Base-by-base conservation (phyloP, 257 asterid species). In the Prunella vulgaris region DNA sequence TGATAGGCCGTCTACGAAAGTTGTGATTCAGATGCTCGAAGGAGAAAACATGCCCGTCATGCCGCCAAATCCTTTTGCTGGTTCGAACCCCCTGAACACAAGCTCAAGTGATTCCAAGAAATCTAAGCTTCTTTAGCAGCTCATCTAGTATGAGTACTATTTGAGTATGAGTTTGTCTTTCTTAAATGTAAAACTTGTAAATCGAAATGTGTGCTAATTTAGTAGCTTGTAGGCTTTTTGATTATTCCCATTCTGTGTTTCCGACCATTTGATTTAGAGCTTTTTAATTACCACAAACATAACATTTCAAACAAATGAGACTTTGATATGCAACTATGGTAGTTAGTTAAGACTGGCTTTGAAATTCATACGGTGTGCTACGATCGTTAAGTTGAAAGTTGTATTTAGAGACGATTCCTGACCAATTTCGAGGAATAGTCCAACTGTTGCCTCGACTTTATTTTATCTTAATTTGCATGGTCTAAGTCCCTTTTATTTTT, bases 41-140 rank as follows among this genome's bases (percentile, higher is more conserved):
- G 86, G 82, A 0, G 86, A 87, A 69, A 74, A 73, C 54, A 67
- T 80, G 76, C 90, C 90, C 5, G 3, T 79, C 4, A 84, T 90
- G 88, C 96, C 97, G 0, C 94, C 92, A 2, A 90, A 84, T 68
- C 93, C 97, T 67, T 90, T 88, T 57, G 88, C 79, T 12, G 81
- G 78, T 1, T 77, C 87, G 18, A 49, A 68, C 32, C 28, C 79
- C 10, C 70, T 64, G 4, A 30, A 77, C 4, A 7, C 67, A 10
- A 71, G 9, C 30, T 35, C 84, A 10, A 58, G 57, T 69, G 25
- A 51, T 51, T 40, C 78, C 9, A 32, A 56, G 21, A 81, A 78
- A 66, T 71, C 76, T 25, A n/a, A 80, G 84, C 77, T 4, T 70
- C 49, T 64, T 10, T 7, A 60, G 14, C 60, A 69, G 71, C 57